These are phyloP conservation scores for Gremmenia infestans DNA, from an alignment of 2,329 filamentous ascomycete species.

Conservation along the genomic window DNA sequence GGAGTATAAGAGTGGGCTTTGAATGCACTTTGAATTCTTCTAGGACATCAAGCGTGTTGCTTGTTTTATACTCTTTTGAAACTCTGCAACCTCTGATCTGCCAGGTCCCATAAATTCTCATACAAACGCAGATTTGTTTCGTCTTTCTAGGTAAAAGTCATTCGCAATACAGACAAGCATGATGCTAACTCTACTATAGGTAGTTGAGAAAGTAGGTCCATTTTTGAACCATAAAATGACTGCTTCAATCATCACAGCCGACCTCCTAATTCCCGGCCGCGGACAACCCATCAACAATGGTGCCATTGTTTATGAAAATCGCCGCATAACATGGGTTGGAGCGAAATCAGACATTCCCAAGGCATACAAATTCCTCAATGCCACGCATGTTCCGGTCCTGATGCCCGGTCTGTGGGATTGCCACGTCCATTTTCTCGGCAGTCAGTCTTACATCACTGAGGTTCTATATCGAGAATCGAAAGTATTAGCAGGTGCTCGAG, in stretches of 20 bases:
- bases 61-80: too few relatives aligned
- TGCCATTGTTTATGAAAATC: conserved; percentile 36
- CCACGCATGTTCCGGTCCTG: conserved; percentile 37
- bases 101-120: too few relatives aligned
- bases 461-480: background rate
- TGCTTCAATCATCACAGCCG: background rate
- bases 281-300: conserved; percentile 38
- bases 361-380: conserved; percentile 29
- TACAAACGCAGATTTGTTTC: too few relatives aligned
- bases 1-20: too few relatives aligned
- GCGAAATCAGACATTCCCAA: conserved; percentile 27
- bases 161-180: too few relatives aligned
- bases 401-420: conserved; percentile 51
- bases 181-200: too few relatives aligned
- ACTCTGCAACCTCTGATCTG: too few relatives aligned
- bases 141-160: too few relatives aligned
- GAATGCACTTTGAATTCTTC: too few relatives aligned
- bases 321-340: conserved; percentile 39
- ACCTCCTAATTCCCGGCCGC: conserved; percentile 43
- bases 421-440: conserved; percentile 44
- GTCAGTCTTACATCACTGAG: background rate
- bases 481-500: background rate
- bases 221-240: too few relatives aligned
- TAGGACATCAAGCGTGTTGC: too few relatives aligned
- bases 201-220: too few relatives aligned